Conservation (phyloP, 2,329 filamentous ascomycete species). For the Anthostomella pinea region DNA sequence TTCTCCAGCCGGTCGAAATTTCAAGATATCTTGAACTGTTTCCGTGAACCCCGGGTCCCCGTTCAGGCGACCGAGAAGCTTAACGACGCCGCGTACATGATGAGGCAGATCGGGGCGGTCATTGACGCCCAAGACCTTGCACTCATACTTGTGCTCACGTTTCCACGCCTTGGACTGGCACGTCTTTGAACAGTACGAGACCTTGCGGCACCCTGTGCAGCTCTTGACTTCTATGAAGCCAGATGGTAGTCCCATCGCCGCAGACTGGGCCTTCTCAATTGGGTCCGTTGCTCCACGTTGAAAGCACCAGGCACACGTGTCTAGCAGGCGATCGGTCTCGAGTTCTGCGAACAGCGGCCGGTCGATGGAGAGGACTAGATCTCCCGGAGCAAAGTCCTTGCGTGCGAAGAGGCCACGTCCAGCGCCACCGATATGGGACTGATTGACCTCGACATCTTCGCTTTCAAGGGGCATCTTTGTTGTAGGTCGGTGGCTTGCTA, state of each 20-base stretch:
- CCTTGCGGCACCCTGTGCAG: conserved; percentile 24
- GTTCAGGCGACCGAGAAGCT: conserved; percentile 26
- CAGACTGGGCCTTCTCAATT: conserved; percentile 12
- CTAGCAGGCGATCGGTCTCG: conserved; percentile 19
- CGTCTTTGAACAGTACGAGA: conserved; percentile 27
- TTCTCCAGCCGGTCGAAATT: conserved; percentile 18
- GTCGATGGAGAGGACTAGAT: conserved; percentile 20
- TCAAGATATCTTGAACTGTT: conserved; percentile 16
- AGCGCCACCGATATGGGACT: conserved; percentile 20
- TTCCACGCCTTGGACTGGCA: conserved; percentile 31
- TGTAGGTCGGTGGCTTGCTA: neutral
- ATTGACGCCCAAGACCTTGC: conserved; percentile 24
- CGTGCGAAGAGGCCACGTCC: conserved; percentile 28
- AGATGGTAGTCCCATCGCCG: conserved; percentile 25
- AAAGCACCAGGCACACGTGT: conserved; percentile 30
- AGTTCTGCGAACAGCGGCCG: conserved; percentile 26
- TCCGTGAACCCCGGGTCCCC: conserved; percentile 16
- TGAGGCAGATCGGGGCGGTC: conserved; percentile 19
- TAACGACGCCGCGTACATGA: conserved; percentile 23
- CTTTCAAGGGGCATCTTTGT: conserved; percentile 13
- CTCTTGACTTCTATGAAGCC: conserved; percentile 23
- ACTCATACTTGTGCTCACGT: conserved; percentile 29
- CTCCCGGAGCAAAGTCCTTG: conserved; percentile 24
- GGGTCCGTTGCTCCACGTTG: conserved; percentile 24
- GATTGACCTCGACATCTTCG: conserved; percentile 20